A percentile compares a stretch with the other conserved stretches of the same genome.
These are phyloP conservation scores for Alternaria brassicicola DNA, from an alignment of 2,329 filamentous ascomycete species.

Conservation along the genomic window DNA sequence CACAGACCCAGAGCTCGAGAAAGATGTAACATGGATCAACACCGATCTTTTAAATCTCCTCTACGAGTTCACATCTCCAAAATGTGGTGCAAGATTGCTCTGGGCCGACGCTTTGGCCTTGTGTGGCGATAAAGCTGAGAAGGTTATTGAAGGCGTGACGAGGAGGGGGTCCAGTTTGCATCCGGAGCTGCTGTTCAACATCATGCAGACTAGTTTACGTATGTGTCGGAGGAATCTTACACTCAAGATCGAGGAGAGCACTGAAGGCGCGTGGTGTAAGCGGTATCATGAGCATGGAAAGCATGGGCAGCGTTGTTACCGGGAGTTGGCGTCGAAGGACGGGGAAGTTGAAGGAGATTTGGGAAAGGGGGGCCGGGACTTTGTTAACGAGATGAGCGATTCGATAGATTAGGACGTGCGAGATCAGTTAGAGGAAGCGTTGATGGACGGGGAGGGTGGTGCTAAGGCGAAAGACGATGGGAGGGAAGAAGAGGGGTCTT, in stretches of 20 bases:
- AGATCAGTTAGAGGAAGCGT: neutral
- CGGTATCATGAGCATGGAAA: slow-evolving; percentile 41
- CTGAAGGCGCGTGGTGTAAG: slow-evolving; percentile 37
- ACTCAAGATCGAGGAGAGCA: slow-evolving; percentile 40
- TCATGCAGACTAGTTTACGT: slow-evolving; percentile 36
- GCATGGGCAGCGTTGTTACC: slow-evolving; percentile 32
- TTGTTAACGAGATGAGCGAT: neutral
- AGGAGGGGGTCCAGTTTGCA: slow-evolving; percentile 9
- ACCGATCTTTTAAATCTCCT: slow-evolving; percentile 22
- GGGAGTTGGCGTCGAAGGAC: slow-evolving; percentile 14
- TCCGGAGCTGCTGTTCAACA: slow-evolving; percentile 27
- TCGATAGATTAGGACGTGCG: neutral
- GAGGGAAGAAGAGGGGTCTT: neutral
- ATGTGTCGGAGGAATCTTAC: slow-evolving; percentile 32
- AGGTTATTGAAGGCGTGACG: neutral
- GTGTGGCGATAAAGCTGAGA: slow-evolving; percentile 23
- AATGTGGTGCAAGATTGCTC: slow-evolving; percentile 35
- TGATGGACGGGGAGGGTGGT: neutral
- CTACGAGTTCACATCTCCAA: slow-evolving; percentile 26
- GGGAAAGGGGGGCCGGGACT: neutral
- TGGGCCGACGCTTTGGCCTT: slow-evolving; percentile 44
- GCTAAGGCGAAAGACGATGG: neutral
- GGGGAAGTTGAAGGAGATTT: neutral
- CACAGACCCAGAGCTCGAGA: slow-evolving; percentile 16
- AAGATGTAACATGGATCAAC: slow-evolving; percentile 22